A percentile compares a stretch with the other conserved stretches of the same genome.
phyloP scores from a whole-genome alignment of 345 rosid species.

The Salix koriyanagi region DNA sequence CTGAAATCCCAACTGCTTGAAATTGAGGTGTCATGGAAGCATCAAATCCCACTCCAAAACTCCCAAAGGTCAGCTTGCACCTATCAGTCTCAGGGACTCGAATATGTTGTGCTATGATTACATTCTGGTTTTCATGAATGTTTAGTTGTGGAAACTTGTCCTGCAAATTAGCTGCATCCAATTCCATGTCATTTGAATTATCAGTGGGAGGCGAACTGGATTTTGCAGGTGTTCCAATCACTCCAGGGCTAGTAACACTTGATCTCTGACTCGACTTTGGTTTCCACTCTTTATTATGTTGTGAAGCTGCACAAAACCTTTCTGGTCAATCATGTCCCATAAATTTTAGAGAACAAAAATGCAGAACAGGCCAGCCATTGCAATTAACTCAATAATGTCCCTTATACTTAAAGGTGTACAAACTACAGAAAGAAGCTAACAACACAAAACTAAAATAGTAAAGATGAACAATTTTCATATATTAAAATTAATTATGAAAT shows the following conservation, averaged over 20 bases:
- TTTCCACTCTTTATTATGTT: constrained; percentile 80
- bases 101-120: constrained; percentile 79
- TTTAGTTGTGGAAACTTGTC: constrained; percentile 47
- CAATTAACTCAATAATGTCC: not conserved
- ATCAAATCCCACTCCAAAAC: constrained; percentile 64
- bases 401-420: not conserved
- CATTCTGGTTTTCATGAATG: constrained; percentile 58
- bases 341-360: not conserved
- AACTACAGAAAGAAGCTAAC: not conserved
- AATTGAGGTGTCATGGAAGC: constrained; percentile 38
- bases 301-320: constrained; percentile 42
- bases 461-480: not conserved
- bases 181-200: constrained; percentile 42
- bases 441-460: not conserved
- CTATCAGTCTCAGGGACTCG: constrained; percentile 80
- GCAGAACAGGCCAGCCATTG: not conserved
- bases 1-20: constrained; percentile 32
- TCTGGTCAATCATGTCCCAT: not conserved
- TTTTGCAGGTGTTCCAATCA: constrained; percentile 60
- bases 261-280: constrained; percentile 71
- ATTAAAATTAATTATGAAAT: not conserved
- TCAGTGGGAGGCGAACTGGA: constrained; percentile 42
- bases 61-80: constrained; percentile 73
- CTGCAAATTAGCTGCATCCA: constrained; percentile 43
- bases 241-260: constrained; percentile 42